Evolutionary conservation across 768 basidiomycete species (phyloP), one percentile per base, ranked within the genome.

Genomic region (Collybiopsis luxurians): DNA sequence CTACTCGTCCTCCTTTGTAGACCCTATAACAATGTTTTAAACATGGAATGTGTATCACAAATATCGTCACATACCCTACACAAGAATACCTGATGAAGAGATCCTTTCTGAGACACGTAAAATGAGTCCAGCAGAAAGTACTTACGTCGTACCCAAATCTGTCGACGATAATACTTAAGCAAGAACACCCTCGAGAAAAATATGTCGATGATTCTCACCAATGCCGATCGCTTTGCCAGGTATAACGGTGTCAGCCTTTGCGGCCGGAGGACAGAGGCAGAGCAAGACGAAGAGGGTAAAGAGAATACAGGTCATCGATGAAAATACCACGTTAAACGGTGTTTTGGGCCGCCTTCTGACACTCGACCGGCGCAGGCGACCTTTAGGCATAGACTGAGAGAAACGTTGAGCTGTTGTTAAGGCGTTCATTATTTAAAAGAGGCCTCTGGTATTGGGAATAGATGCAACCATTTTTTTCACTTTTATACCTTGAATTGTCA

Each of bases 1-100:
- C 82, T 40, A 85, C 82, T 61, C 81, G 81, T 68, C 83, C 85
- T 50, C 79, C 81, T 26, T 80, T 81, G 51, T 61, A 60, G 13
- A 66, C 61, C 1, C 63, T 64, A 24, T 28, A 45, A n/a, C 13
- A 47, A 24, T 34, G 19, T 47, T 12, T 42, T 19, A 24, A 27
- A 19, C 26, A 26, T n/a, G n/a, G n/a, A n/a, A 47, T 17, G 12
- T 15, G 42, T 7, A 9, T 13, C 24, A 42, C 5, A 45, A 7
- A 17, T 47, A 47, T 42, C 26, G 7, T 21, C 28, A 45, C 54
- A 10, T 24, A 55, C 54, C 54, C 54, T 23, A 55, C 54, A 36
- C 54, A 55, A 17, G 54, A 55, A 34, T 55, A 55, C 3, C 24
- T 55, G 24, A 13, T 34, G 31, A 13, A 5, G 31, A 34, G 13